Percentiles rank a stretch among this genome's conserved stretches.
Evolutionary conservation across 805 yeast genomes (phyloP).

Genomic region (Zygosaccharomyces rouxii): DNA sequence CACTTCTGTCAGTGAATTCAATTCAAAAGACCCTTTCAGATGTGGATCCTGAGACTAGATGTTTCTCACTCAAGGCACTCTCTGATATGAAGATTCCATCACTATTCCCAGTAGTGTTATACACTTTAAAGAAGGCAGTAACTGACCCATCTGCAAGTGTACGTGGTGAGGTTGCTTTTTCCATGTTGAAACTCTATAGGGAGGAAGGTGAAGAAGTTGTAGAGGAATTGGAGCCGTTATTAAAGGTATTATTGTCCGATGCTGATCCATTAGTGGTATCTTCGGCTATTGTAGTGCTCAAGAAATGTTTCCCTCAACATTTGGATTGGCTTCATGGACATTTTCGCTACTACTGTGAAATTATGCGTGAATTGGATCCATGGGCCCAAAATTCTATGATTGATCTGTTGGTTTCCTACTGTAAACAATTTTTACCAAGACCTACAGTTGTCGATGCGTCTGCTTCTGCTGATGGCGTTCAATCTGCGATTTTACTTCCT

Average conservation of each 20-base stretch:
- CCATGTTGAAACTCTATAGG: conserved; percentile 55
- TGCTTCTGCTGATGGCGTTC: conserved; percentile 17
- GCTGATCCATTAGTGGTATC: conserved; percentile 63
- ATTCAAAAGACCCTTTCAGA: conserved; percentile 80
- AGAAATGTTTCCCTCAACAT: conserved; percentile 49
- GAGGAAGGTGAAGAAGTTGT: conserved; percentile 40
- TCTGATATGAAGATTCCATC: conserved; percentile 81
- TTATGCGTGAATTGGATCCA: conserved; percentile 54
- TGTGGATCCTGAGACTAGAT: conserved; percentile 60
- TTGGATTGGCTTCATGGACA: conserved; percentile 69
- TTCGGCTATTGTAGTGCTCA: conserved; percentile 56
- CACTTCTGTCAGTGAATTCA: conserved; percentile 83
- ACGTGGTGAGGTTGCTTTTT: conserved; percentile 72
- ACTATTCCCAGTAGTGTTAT: conserved; percentile 69
- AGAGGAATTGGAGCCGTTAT: conserved; percentile 46
- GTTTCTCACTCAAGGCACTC: conserved; percentile 71
- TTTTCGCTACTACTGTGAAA: conserved; percentile 52
- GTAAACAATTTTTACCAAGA: conserved; percentile 53
- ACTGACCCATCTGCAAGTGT: conserved; percentile 75
- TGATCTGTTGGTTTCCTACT: conserved; percentile 63
- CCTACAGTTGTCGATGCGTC: conserved; percentile 44
- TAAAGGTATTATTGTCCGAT: conserved; percentile 60
- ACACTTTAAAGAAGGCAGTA: conserved; percentile 65
- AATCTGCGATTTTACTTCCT: conserved; percentile 37
- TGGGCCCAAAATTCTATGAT: conserved; percentile 62